Evolutionary conservation across 2,329 filamentous ascomycete genomes (phyloP), one percentile per base, ranked within the genome.

Genomic region (Stachybotrys elegans): DNA sequence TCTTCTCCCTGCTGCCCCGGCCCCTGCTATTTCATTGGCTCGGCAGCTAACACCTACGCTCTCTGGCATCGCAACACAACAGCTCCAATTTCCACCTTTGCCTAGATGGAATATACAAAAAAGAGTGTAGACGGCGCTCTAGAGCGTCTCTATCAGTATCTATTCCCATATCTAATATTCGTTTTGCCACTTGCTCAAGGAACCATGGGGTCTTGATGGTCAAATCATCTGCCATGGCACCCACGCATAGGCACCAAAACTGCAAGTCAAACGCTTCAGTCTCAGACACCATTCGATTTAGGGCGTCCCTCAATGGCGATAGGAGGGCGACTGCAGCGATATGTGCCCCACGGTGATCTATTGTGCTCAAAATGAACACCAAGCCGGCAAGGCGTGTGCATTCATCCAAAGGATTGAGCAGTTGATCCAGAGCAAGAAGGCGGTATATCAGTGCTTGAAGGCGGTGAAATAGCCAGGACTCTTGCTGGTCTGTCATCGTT

Each of bases 401-500:
- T n/a, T 21, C 19, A 21, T 42, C 31, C 7, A 42, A 3, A 8
- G n/a, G 6, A 6, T 22, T 14, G 17, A 41, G 37, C 20, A 13
- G 16, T 25, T 23, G 8, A 6, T n/a, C 17, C 14, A 45, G n/a
- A 29, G 19, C 19, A 6, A 45, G 29, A 4, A 45, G 39, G 4
- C 43, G 38, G 19, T 42, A 41, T 27, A 19, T 37, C 4, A 45
- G 16, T 9, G 43, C 29, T 37, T 45, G 43, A 5, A 45, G 31
- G 8, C 20, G 17, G 31, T 36, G 43, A 22, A 45, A 47, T 13
- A 47, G 45, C 22, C 22, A 27, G 21, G 37, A 21, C 22, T 45
- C 43, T 2, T 16, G 40, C 11, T 35, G 21, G 17, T 20, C 20
- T 16, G n/a, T 36, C 25, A 17, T n/a, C 11, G 7, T 3, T 11